A percentile compares a stretch with the other conserved stretches of the same genome.
phyloP scores from a whole-genome alignment of 257 asterid species.

The Ophiorrhiza pumila region DNA sequence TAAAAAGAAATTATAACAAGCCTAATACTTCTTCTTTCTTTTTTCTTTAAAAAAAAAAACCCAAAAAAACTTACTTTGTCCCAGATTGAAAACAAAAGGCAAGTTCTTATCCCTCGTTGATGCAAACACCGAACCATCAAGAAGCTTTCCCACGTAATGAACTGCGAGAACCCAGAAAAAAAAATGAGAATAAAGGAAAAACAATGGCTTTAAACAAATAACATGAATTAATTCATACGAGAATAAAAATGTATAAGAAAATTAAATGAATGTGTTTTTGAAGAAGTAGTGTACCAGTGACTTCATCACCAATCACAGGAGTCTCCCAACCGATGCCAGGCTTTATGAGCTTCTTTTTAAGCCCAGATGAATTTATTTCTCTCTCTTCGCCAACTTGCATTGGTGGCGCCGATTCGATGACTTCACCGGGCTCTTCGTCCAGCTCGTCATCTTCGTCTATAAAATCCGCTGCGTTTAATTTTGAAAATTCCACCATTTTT shows the following conservation, averaged over 20 bases:
- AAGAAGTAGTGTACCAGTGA: slow-evolving; percentile 14
- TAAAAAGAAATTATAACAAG: neutral
- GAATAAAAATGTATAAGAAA: neutral
- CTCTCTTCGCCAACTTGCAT: slow-evolving; percentile 58
- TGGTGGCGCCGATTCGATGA: slow-evolving; percentile 73
- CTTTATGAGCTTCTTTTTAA: slow-evolving; percentile 59
- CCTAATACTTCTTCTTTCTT: neutral
- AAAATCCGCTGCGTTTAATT: slow-evolving; percentile 45
- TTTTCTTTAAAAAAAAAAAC: neutral
- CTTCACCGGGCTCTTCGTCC: slow-evolving; percentile 67
- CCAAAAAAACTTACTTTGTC: slow-evolving; percentile 40
- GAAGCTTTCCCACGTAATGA: slow-evolving; percentile 54
- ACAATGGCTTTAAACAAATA: neutral
- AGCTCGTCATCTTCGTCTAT: slow-evolving; percentile 44
- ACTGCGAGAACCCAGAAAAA: slow-evolving; percentile 38
- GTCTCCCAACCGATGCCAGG: slow-evolving; percentile 57
- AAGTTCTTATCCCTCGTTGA: slow-evolving; percentile 44
- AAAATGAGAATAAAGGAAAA: slow-evolving; percentile 6
- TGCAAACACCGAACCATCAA: slow-evolving; percentile 44
- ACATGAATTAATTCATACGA: neutral
- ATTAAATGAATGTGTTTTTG: neutral
- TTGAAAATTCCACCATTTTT: slow-evolving; percentile 55
- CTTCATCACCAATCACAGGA: slow-evolving; percentile 60
- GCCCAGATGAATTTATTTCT: slow-evolving; percentile 46
- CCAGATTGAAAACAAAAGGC: slow-evolving; percentile 54